Evolutionary conservation across 1,284 basidiomycete species (phyloP).

Genomic region (Lentinula novae-zelandiae): DNA sequence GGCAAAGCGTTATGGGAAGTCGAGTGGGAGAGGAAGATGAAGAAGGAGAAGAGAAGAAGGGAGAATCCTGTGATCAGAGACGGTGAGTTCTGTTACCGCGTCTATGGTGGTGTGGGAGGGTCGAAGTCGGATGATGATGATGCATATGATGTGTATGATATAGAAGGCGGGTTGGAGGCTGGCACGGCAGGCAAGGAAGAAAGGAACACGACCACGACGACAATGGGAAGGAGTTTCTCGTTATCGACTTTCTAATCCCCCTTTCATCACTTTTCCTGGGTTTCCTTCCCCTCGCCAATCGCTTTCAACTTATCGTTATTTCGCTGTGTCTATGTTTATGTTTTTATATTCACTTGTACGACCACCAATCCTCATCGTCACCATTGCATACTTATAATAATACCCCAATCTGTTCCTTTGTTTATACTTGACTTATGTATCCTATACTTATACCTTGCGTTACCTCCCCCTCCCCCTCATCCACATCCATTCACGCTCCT

Average conservation of each 20-base stretch:
- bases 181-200: background rate
- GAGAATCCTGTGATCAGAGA: constrained; percentile 56
- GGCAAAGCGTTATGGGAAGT: constrained; percentile 62
- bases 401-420: constrained; percentile 7
- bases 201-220: background rate
- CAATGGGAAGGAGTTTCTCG: constrained; percentile 22
- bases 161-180: background rate
- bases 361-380: constrained; percentile 9
- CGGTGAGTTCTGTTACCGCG: constrained; percentile 4
- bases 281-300: constrained; percentile 28
- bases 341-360: constrained; percentile 5
- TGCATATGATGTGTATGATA: background rate
- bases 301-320: constrained; percentile 15
- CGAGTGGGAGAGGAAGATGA: constrained; percentile 61
- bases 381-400: background rate
- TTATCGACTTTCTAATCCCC: constrained; percentile 52
- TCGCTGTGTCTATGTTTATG: constrained; percentile 12
- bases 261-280: constrained; percentile 20
- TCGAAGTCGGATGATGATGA: background rate
- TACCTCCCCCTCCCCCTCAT: background rate
- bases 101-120: background rate
- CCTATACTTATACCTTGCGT: background rate
- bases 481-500: background rate
- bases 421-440: constrained; percentile 8
- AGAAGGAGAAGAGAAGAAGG: constrained; percentile 40